Conservation (phyloP, 2,329 filamentous ascomycete genomes). For the Penicillium oxalicum region DNA sequence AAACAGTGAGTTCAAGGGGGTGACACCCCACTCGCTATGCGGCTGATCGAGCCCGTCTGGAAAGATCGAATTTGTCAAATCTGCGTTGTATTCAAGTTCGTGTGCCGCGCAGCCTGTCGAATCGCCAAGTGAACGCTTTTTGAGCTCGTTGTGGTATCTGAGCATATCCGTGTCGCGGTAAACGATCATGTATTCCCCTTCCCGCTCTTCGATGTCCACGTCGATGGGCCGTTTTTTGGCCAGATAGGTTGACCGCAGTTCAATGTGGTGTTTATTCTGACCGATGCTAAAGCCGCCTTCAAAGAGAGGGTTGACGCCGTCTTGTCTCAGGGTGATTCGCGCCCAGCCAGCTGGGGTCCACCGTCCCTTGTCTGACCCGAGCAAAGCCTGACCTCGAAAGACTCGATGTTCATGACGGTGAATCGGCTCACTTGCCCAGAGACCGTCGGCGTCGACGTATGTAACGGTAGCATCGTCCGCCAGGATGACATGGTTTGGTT, state of each 20-base stretch:
- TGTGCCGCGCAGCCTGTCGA: constrained; percentile 64
- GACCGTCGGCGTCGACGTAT: constrained; percentile 66
- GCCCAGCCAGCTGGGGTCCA: constrained; percentile 87
- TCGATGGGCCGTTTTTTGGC: constrained; percentile 67
- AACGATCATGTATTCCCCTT: constrained; percentile 76
- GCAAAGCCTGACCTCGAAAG: constrained; percentile 72
- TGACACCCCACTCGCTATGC: constrained; percentile 52
- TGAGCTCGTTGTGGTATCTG: constrained; percentile 55
- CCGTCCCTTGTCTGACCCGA: constrained; percentile 56
- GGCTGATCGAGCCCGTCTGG: constrained; percentile 49
- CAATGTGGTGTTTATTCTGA: constrained; percentile 80
- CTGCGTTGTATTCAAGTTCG: constrained; percentile 70
- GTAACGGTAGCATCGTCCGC: constrained; percentile 67
- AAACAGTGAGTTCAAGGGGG: constrained; percentile 61
- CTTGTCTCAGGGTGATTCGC: constrained; percentile 67
- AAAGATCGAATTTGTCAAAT: constrained; percentile 63
- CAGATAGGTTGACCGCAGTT: constrained; percentile 67
- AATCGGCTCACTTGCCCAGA: constrained; percentile 62
- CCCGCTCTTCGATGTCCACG: constrained; percentile 53
- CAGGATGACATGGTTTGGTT: constrained; percentile 88
- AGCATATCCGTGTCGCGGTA: constrained; percentile 86
- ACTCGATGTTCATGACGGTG: constrained; percentile 70
- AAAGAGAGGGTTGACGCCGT: constrained; percentile 75
- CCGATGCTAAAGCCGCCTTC: constrained; percentile 81
- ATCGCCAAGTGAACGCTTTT: constrained; percentile 46